Evolutionary conservation across 2,329 filamentous ascomycete genomes (phyloP), one percentile per base, ranked within the genome.

Genomic region (Onygenales sp.): DNA sequence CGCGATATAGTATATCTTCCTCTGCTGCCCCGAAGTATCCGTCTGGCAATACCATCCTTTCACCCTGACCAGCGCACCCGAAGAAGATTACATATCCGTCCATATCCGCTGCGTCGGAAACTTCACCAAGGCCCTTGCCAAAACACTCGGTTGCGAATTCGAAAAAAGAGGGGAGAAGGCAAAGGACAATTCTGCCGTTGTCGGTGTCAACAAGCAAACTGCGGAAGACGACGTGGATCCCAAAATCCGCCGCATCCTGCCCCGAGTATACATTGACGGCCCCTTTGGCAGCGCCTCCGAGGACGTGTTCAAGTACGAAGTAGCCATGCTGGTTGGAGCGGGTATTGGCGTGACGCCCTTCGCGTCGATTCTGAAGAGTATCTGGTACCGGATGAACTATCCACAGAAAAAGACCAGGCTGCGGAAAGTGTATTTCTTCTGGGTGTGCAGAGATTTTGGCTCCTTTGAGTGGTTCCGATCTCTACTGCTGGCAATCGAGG

Each of bases 301-400:
- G 66, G 88, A 93, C 62, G 88, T 94, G 45, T 93, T 93, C 59
- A 69, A 78, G 57, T 78, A 77, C 57, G 76, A 79, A 60, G 69
- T 78, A 42, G 75, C 75, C 1, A 66, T 78, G 6, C 66, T 78
- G 5, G 73, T 76, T 31, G 76, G 75, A 58, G 74, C 74, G 1
- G 76, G 76, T 64, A 77, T 77, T 54, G 75, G 75, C 59, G 75
- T 78, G 3, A 78, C 75, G 9, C 74, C 75, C 5, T 78, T 78
- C 60, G 76, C 76, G 11, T 75, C 72, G 33, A 77, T 79, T 48
- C 66, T 79, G 65, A 94, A 94, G 77, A 90, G 86, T 51, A 92
- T 94, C 72, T 94, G 89, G 89, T 94, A 93, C 75, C 83, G 88
- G 49, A 90, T 92, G 85, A 92, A 90, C 77, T 91, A 89, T 71